Conservation (phyloP, 495 filamentous ascomycete genomes). For the Penicillium soppii region DNA sequence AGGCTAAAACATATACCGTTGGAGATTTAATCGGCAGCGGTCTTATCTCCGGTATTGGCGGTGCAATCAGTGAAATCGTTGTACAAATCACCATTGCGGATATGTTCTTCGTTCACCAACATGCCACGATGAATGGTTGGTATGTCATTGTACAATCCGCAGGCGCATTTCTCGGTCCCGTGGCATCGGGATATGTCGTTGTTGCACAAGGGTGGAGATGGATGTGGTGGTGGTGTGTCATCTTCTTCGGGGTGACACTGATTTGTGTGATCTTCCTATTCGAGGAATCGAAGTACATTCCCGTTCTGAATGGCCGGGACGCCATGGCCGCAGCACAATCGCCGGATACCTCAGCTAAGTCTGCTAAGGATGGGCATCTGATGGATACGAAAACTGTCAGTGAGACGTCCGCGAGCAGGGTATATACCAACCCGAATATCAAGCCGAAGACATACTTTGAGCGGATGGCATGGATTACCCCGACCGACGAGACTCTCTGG, state of each 20-base stretch:
- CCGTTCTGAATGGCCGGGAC: conserved; percentile 9
- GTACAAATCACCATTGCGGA: conserved; percentile 49
- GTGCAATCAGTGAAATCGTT: conserved; percentile 41
- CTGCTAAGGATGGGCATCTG: not conserved
- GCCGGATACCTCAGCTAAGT: not conserved
- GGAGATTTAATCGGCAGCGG: conserved; percentile 35
- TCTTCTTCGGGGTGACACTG: conserved; percentile 41
- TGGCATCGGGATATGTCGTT: conserved; percentile 46
- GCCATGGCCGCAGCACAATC: not conserved
- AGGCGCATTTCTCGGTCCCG: conserved; percentile 38
- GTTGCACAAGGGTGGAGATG: conserved; percentile 48
- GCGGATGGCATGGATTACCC: conserved; percentile 27
- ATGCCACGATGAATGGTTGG: conserved; percentile 38
- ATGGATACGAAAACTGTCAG: not conserved
- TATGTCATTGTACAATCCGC: conserved; percentile 34
- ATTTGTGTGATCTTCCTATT: conserved; percentile 38
- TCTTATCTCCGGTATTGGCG: conserved; percentile 32
- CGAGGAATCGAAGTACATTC: conserved; percentile 43
- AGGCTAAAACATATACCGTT: conserved; percentile 28
- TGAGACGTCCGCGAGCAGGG: not conserved
- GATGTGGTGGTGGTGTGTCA: conserved; percentile 53
- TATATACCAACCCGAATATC: conserved; percentile 7
- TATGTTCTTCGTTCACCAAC: conserved; percentile 51
- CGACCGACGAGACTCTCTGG: conserved; percentile 20
- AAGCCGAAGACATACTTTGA: conserved; percentile 22